Conservation (phyloP, 768 basidiomycete genomes). For the Mycena haematopus region DNA sequence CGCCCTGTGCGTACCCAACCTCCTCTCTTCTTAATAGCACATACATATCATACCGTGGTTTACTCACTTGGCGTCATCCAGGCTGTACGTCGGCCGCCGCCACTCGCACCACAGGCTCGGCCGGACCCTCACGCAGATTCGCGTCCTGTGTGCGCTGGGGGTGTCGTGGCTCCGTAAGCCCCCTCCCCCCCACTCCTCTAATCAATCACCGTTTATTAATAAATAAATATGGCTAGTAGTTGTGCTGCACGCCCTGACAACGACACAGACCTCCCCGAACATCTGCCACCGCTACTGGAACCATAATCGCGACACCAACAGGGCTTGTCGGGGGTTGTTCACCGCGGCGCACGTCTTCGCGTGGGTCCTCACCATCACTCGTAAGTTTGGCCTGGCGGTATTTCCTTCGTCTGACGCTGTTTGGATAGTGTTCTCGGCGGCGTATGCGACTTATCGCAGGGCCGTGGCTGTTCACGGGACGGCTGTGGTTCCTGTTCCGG, state of each 20-base stretch:
- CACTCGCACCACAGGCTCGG: not conserved
- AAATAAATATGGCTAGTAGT: not conserved
- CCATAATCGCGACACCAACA: not conserved
- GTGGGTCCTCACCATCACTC: constrained; percentile 11
- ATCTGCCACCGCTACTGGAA: not conserved
- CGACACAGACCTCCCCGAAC: not conserved
- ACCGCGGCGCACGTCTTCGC: constrained; percentile 3
- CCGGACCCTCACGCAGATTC: constrained; percentile 15
- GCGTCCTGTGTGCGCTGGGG: constrained; percentile 5
- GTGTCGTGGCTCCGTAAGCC: constrained; percentile 14
- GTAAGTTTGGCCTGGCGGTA: not conserved
- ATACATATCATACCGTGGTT: not conserved
- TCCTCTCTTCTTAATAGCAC: not conserved
- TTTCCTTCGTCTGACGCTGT: not conserved
- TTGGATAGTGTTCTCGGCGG: constrained; percentile 11
- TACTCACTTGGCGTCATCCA: not conserved
- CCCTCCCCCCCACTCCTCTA: not conserved
- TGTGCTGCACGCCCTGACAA: not conserved
- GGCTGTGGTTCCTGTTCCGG: not conserved
- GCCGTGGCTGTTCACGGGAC: constrained; percentile 15
- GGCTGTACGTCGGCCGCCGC: constrained; percentile 11
- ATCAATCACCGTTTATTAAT: no score
- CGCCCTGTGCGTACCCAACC: constrained; percentile 6
- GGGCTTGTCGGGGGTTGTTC: constrained; percentile 1
- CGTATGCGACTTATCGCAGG: constrained; percentile 14